A percentile compares a stretch with the other conserved stretches of the same genome.
Conservation (phyloP, 1,284 basidiomycete species). For the Takashimella tepidaria region DNA sequence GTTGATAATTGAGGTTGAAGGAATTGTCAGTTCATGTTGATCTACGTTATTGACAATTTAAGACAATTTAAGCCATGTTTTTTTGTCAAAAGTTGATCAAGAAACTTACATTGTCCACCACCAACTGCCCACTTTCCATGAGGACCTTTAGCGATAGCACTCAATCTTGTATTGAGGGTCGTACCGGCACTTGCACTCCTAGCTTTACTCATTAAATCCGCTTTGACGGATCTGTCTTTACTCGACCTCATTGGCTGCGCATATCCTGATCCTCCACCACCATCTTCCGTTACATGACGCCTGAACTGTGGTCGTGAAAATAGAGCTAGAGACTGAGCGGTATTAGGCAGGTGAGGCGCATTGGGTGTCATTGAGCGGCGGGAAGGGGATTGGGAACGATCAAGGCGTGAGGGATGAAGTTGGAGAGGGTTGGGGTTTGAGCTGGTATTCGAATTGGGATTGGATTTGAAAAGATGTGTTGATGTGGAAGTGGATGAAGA, state of each 20-base stretch:
- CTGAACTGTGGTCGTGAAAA: background rate
- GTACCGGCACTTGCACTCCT: background rate
- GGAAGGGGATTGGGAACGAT: too few species aligned
- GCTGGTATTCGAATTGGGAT: too few species aligned
- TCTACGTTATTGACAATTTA: too few species aligned
- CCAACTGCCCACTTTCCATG: conserved; percentile 40
- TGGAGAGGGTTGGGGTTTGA: background rate
- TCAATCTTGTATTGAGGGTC: conserved; percentile 26
- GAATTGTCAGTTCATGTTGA: too few species aligned
- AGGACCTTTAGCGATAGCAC: conserved; percentile 41
- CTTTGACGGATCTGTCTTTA: conserved; percentile 24
- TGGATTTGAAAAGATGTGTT: too few species aligned
- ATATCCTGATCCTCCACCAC: too few species aligned
- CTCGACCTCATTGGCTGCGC: conserved; percentile 9
- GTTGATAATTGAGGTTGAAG: background rate
- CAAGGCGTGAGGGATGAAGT: background rate
- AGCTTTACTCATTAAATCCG: conserved; percentile 26
- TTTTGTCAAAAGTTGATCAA: too few species aligned
- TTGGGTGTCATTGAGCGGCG: conserved; percentile 6
- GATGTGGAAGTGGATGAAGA: too few species aligned
- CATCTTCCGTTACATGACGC: conserved; percentile 24
- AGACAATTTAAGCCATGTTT: too few species aligned
- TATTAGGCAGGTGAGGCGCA: too few species aligned
- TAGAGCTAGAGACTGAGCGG: background rate
- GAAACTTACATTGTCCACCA: conserved; percentile 44